These are phyloP conservation scores for Ophiostoma ulmi DNA, from an alignment of 2,329 filamentous ascomycete genomes.

Conservation along the genomic window DNA sequence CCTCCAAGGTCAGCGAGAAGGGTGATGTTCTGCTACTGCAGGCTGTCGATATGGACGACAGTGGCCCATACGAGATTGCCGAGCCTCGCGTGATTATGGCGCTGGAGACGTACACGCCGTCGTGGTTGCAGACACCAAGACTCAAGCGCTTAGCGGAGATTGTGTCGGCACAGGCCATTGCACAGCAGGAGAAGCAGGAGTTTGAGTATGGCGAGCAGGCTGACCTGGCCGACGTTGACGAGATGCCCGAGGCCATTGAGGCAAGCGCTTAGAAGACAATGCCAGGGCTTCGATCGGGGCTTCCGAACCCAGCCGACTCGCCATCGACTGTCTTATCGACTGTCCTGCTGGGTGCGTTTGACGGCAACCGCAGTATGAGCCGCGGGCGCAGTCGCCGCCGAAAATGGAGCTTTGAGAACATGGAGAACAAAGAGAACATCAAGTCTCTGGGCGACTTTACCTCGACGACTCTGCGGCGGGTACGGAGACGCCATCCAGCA, in stretches of 20 bases:
- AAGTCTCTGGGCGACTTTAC: constrained; percentile 6
- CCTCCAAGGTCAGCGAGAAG: constrained; percentile 95
- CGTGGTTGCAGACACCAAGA: constrained; percentile 94
- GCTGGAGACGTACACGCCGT: constrained; percentile 95
- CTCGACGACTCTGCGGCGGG: constrained; percentile 10
- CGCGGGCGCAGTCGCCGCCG: constrained; percentile 18
- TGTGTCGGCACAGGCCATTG: constrained; percentile 91
- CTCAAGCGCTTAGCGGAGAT: constrained; percentile 97
- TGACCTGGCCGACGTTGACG: constrained; percentile 49
- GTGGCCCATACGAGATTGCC: constrained; percentile 95
- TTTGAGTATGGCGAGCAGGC: constrained; percentile 44
- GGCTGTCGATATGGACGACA: constrained; percentile 98
- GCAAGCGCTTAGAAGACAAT: constrained; percentile 37
- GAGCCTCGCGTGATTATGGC: constrained; percentile 94
- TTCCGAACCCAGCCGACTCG: constrained; percentile 28
- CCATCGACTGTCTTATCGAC: constrained; percentile 33
- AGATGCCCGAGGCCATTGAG: constrained; percentile 38
- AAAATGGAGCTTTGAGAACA: neutral
- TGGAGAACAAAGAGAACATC: neutral
- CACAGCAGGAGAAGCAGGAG: constrained; percentile 84
- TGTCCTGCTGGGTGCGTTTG: constrained; percentile 30
- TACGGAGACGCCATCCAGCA: neutral
- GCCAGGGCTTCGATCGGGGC: constrained; percentile 23
- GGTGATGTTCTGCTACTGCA: constrained; percentile 89
- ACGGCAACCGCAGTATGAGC: constrained; percentile 21